These are phyloP conservation scores for Kluyveromyces sp. DNA, from an alignment of 1,139 yeast species.

Conservation along the genomic window DNA sequence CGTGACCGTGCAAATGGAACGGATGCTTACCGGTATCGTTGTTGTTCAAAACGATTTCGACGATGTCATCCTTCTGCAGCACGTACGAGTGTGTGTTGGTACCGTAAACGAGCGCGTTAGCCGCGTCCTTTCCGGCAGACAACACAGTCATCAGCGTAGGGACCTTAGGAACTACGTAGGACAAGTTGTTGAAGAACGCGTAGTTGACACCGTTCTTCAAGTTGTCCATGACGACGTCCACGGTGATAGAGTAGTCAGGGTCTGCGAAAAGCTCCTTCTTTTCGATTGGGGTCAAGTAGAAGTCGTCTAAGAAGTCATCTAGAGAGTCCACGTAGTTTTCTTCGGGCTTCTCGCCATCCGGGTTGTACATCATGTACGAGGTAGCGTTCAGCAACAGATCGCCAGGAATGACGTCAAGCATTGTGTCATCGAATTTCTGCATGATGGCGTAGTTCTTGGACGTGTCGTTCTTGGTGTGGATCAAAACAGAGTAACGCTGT, in stretches of 20 bases:
- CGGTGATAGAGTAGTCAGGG: constrained; percentile 56
- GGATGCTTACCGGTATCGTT: constrained; percentile 76
- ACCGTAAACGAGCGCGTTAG: constrained; percentile 62
- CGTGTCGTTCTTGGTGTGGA: constrained; percentile 59
- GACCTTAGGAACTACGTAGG: constrained; percentile 73
- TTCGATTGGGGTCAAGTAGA: constrained; percentile 46
- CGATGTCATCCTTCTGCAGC: constrained; percentile 57
- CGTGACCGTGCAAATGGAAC: constrained; percentile 84
- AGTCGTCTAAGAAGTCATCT: constrained; percentile 55
- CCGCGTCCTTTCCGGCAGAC: constrained; percentile 55
- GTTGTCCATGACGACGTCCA: constrained; percentile 73
- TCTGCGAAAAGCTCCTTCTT: constrained; percentile 49
- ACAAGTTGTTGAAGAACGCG: constrained; percentile 80
- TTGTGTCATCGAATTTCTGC: constrained; percentile 65
- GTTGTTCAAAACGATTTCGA: constrained; percentile 65
- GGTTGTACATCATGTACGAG: constrained; percentile 58
- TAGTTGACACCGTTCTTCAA: constrained; percentile 77
- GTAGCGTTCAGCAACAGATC: constrained; percentile 65
- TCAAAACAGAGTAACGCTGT: constrained; percentile 68
- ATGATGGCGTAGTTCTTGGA: constrained; percentile 66
- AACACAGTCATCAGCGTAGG: constrained; percentile 76
- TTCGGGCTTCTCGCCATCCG: constrained; percentile 39
- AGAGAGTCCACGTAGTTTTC: constrained; percentile 41
- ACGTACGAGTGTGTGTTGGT: constrained; percentile 69
- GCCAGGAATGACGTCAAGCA: constrained; percentile 67